phyloP scores from a whole-genome alignment of 2,329 filamentous ascomycete genomes.

The Penicillium fuscoglaucum region DNA sequence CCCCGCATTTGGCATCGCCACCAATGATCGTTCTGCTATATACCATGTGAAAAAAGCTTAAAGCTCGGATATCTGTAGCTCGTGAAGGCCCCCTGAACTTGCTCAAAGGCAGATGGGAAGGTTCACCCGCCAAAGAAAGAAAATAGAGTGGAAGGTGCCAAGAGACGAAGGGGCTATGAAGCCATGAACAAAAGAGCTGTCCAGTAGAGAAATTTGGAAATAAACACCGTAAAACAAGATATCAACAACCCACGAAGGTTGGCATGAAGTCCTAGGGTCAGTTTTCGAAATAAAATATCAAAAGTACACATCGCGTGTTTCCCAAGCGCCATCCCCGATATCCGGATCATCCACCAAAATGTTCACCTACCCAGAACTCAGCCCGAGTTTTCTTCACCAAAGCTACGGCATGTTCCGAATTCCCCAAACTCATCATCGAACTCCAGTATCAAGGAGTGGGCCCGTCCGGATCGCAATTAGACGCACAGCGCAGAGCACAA shows the following conservation, averaged over 20 bases:
- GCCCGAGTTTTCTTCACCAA: slow-evolving; percentile 18
- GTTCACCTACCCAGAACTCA: slow-evolving; percentile 21
- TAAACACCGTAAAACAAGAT: not conserved
- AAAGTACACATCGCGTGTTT: too few species aligned
- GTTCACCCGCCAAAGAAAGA: too few species aligned
- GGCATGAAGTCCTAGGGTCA: too few species aligned
- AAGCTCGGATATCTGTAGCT: not conserved
- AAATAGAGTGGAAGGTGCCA: not conserved
- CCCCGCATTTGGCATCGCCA: not conserved
- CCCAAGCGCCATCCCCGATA: not conserved
- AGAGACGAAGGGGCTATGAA: too few species aligned
- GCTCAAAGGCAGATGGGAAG: not conserved
- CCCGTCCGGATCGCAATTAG: slow-evolving; percentile 33
- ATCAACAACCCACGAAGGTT: too few species aligned
- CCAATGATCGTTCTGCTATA: not conserved
- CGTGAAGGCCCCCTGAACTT: not conserved
- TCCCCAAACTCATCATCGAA: slow-evolving; percentile 21
- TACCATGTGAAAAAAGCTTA: slow-evolving; percentile 3
- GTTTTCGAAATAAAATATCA: not conserved
- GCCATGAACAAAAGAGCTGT: not conserved
- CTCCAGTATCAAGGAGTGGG: slow-evolving; percentile 23
- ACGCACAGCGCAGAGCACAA: slow-evolving; percentile 36
- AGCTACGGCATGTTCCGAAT: slow-evolving; percentile 18
- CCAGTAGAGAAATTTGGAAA: not conserved
- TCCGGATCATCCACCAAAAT: slow-evolving; percentile 8